phyloP scores from a whole-genome alignment of 2,329 filamentous ascomycete species.

The Drechmeria coniospora region DNA sequence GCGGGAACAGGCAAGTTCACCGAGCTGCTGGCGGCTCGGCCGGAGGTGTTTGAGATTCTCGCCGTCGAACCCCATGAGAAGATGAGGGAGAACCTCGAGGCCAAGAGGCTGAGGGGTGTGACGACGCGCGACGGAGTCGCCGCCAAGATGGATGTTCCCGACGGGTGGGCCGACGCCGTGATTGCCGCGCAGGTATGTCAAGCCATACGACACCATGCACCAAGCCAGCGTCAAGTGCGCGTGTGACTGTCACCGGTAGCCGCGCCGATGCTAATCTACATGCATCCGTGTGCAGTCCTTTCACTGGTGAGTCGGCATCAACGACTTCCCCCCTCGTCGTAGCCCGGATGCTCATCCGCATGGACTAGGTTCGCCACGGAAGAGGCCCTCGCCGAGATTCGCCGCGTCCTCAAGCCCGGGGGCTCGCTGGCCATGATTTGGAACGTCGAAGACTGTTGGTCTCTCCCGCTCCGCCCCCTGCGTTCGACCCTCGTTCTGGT shows the following conservation, averaged over 20 bases:
- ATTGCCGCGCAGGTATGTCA: conserved; percentile 50
- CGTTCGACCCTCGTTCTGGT: not conserved
- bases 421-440: conserved; percentile 52
- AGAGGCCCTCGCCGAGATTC: conserved; percentile 48
- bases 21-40: conserved; percentile 39
- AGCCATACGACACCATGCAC: conserved; percentile 3
- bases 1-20: conserved; percentile 60
- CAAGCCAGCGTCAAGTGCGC: too few species aligned
- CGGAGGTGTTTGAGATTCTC: conserved; percentile 44
- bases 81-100: conserved; percentile 46
- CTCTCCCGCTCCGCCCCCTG: not conserved
- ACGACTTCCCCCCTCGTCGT: too few species aligned
- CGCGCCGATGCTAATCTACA: too few species aligned
- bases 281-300: conserved; percentile 22
- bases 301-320: conserved; percentile 43
- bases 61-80: conserved; percentile 48
- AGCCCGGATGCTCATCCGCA: too few species aligned
- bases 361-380: conserved; percentile 55
- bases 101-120: conserved; percentile 41
- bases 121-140: conserved; percentile 42
- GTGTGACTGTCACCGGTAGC: too few species aligned
- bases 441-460: conserved; percentile 58
- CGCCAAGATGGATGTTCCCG: conserved; percentile 35
- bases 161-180: conserved; percentile 47
- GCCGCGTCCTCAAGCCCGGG: conserved; percentile 45